A percentile compares a stretch with the other conserved stretches of the same genome.
Conservation (phyloP, 257 asterid species). For the Gentiana straminea region DNA sequence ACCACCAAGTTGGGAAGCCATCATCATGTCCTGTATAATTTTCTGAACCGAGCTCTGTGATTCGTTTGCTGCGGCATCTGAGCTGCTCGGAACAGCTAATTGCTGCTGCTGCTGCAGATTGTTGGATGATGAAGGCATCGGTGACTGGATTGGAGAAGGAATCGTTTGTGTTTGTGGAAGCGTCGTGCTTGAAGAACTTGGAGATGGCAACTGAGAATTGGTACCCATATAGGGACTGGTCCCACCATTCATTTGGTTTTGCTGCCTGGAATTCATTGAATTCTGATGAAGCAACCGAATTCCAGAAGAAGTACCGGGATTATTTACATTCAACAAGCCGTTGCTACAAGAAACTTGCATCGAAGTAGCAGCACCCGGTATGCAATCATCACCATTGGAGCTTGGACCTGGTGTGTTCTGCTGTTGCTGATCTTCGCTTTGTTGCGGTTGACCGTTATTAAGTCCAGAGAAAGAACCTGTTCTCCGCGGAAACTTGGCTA, state of each 20-base stretch:
- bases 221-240: slow-evolving; percentile 47
- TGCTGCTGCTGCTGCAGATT: slow-evolving; percentile 60
- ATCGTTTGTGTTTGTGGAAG: slow-evolving; percentile 44
- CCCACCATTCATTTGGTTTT: slow-evolving; percentile 28
- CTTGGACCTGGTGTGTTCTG: slow-evolving; percentile 46
- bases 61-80: slow-evolving; percentile 44
- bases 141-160: slow-evolving; percentile 57
- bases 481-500: slow-evolving; percentile 80
- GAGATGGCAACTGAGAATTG: slow-evolving; percentile 56
- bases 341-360: slow-evolving; percentile 42
- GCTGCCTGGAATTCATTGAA: slow-evolving; percentile 67
- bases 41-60: slow-evolving; percentile 90
- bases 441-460: slow-evolving; percentile 49
- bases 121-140: slow-evolving; percentile 61
- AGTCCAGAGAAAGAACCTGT: slow-evolving; percentile 45
- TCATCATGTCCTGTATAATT: slow-evolving; percentile 72
- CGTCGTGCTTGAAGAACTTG: slow-evolving; percentile 56
- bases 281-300: slow-evolving; percentile 61
- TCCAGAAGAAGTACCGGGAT: slow-evolving; percentile 37
- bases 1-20: slow-evolving; percentile 66
- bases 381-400: slow-evolving; percentile 40
- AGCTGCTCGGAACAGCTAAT: slow-evolving; percentile 45
- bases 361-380: slow-evolving; percentile 22
- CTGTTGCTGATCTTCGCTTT: slow-evolving; percentile 43
- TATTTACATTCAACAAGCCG: slow-evolving; percentile 38